A percentile compares a stretch with the other conserved stretches of the same genome.
Conservation (phyloP, 805 yeast species). For the Myxozyma monticola region DNA sequence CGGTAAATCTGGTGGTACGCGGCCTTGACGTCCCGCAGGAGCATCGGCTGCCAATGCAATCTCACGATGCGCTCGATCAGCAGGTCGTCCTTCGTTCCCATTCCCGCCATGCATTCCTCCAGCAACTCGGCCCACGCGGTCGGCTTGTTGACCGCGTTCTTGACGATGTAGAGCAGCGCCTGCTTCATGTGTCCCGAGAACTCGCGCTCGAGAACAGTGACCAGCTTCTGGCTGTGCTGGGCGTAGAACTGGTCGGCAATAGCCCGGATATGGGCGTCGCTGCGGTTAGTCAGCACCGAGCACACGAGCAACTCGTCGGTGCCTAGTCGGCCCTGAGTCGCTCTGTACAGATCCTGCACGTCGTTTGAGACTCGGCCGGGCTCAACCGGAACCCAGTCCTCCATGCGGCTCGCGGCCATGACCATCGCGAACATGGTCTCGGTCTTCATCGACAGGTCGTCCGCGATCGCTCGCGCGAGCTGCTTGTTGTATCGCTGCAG, state of each 20-base stretch:
- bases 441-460: conserved; percentile 32
- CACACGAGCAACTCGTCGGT: conserved; percentile 32
- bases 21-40: conserved; percentile 20
- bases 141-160: conserved; percentile 24
- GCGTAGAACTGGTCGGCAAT: conserved; percentile 17
- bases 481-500: conserved; percentile 19
- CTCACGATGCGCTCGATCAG: conserved; percentile 29
- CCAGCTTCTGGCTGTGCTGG: conserved; percentile 24
- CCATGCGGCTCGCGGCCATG: conserved; percentile 19
- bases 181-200: conserved; percentile 33
- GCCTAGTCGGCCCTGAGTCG: conserved; percentile 25
- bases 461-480: conserved; percentile 25
- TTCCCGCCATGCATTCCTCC: conserved; percentile 32
- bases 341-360: conserved; percentile 27
- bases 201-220: conserved; percentile 22
- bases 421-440: conserved; percentile 29
- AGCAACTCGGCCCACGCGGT: conserved; percentile 28
- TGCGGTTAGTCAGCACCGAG: conserved; percentile 27
- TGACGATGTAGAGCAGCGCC: conserved; percentile 30
- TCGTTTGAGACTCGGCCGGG: conserved; percentile 21
- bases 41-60: conserved; percentile 29
- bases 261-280: conserved; percentile 27
- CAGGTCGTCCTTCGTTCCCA: conserved; percentile 31
- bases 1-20: conserved; percentile 23
- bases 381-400: conserved; percentile 27